Evolutionary conservation across 106 monocot species (phyloP).

Genomic region (Dendrobium chrysotoxum): DNA sequence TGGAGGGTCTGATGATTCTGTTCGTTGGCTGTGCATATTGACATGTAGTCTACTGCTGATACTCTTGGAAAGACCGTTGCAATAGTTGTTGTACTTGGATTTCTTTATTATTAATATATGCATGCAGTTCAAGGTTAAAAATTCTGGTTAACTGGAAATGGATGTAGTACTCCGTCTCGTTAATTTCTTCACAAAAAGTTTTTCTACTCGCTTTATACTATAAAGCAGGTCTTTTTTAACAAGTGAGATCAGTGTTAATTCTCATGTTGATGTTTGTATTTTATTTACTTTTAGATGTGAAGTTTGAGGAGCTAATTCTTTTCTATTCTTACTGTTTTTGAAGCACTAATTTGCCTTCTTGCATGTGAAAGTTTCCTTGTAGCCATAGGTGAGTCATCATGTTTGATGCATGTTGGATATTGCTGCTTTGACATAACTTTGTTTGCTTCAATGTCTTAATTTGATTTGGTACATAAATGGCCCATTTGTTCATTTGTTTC

Average conservation of each 20-base stretch:
- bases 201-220: not conserved
- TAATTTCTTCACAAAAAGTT: conserved; percentile 6
- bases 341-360: not conserved
- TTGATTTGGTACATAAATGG: not conserved
- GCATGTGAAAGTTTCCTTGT: not conserved
- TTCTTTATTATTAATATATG: conserved; percentile 14
- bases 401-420: not conserved
- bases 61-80: conserved; percentile 6
- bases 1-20: not conserved
- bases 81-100: conserved; percentile 12
- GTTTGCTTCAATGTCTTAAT: not conserved
- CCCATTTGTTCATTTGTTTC: not conserved
- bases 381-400: not conserved
- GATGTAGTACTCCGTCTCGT: conserved; percentile 11
- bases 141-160: not conserved
- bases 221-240: not conserved
- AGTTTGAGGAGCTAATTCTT: not conserved
- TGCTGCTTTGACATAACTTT: not conserved
- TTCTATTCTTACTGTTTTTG: not conserved
- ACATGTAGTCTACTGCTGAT: conserved; percentile 16
- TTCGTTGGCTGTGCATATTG: conserved; percentile 24
- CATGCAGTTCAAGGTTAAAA: conserved; percentile 17
- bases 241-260: not conserved
- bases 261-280: not conserved
- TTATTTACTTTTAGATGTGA: not conserved